Evolutionary conservation across 2,329 filamentous ascomycete genomes (phyloP).

Genomic region (Lecanicillium sp.): DNA sequence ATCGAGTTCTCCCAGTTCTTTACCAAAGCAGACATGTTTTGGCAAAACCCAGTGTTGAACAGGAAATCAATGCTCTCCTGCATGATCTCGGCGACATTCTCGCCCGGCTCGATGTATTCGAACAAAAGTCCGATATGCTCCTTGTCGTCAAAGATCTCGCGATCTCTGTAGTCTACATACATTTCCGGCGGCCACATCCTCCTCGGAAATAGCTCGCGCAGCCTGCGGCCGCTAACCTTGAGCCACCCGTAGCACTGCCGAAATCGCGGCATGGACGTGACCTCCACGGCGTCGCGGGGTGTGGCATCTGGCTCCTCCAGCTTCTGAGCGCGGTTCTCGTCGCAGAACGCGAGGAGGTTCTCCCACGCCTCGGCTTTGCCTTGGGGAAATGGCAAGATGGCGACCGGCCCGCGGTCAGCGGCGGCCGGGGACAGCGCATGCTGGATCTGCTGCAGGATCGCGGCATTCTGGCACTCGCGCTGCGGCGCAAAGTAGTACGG

Average conservation of each 20-base stretch:
- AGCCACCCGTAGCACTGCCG: not conserved
- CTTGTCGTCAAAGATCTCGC: too few species aligned
- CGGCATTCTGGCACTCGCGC: not conserved
- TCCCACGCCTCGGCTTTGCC: not conserved
- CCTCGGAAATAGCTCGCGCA: too few species aligned
- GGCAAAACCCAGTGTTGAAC: too few species aligned
- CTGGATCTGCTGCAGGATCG: not conserved
- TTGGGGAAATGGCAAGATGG: not conserved
- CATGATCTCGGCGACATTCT: too few species aligned
- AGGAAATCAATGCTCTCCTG: too few species aligned
- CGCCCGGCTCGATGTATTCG: too few species aligned
- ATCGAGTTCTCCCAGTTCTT: too few species aligned
- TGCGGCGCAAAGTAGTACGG: not conserved
- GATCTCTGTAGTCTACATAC: too few species aligned
- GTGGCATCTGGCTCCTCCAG: not conserved
- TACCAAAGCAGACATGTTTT: too few species aligned
- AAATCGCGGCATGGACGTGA: not conserved
- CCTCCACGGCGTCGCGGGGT: not conserved
- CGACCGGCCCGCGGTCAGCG: not conserved
- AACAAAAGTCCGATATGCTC: too few species aligned
- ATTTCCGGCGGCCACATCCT: too few species aligned
- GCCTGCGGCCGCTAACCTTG: not conserved
- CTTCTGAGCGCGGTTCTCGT: not conserved
- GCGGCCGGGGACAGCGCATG: not conserved
- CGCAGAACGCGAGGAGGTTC: not conserved